These are phyloP conservation scores for Blepharisma japonicum DNA, from an alignment of 73 alveolate genomes.

Conservation along the genomic window DNA sequence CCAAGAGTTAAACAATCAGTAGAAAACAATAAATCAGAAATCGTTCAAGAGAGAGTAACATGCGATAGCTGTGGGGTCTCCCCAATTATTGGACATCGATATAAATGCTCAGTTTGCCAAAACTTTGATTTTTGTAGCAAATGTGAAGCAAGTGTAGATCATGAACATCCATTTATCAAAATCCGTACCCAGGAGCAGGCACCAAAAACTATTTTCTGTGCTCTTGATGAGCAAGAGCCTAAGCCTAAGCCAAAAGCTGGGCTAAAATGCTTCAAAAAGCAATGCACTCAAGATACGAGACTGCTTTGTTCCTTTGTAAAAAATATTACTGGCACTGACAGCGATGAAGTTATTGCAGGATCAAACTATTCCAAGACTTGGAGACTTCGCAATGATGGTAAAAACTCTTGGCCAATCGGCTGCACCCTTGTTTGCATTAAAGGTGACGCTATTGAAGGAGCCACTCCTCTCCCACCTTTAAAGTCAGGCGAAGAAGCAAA, in stretches of 20 bases:
- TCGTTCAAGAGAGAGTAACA: constrained; percentile 63
- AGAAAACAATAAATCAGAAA: neutral
- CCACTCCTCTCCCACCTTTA: constrained; percentile 24
- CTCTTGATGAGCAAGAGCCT: neutral
- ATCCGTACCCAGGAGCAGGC: constrained; percentile 64
- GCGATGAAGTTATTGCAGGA: constrained; percentile 15
- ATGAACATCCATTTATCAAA: constrained; percentile 85
- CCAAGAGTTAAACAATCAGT: neutral
- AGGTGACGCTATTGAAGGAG: constrained; percentile 44
- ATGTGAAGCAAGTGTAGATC: constrained; percentile 74
- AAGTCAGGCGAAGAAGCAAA: constrained; percentile 38
- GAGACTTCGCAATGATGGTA: constrained; percentile 56
- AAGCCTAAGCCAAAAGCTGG: neutral
- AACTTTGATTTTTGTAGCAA: constrained; percentile 84
- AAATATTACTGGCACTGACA: neutral
- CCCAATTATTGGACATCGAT: constrained; percentile 78
- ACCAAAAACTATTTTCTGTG: constrained; percentile 32
- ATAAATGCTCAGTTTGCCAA: constrained; percentile 78
- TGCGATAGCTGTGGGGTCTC: constrained; percentile 85
- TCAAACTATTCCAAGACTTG: constrained; percentile 36
- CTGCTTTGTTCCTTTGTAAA: neutral
- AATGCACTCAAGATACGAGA: neutral
- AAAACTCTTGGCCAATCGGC: constrained; percentile 50
- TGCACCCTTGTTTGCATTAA: constrained; percentile 35
- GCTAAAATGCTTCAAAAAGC: neutral